These are phyloP conservation scores for Candida schatavii DNA, from an alignment of 805 yeast species.

Conservation along the genomic window DNA sequence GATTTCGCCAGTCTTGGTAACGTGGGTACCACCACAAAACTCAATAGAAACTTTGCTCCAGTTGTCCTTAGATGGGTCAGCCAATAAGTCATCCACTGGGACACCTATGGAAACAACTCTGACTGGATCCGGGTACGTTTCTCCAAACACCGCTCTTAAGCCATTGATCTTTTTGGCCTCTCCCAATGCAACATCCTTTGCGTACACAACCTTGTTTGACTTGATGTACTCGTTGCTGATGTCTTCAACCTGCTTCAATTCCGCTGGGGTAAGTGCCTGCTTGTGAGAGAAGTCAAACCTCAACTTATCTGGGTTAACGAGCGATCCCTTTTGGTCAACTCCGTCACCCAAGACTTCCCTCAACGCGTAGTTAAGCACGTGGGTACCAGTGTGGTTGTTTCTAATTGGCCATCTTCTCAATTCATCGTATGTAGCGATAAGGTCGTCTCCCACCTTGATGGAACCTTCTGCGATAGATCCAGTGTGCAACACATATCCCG, in stretches of 20 bases:
- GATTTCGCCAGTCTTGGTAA: slow-evolving; percentile 86
- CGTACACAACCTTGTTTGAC: slow-evolving; percentile 67
- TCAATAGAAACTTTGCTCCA: slow-evolving; percentile 85
- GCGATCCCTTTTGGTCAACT: slow-evolving; percentile 94
- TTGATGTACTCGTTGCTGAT: slow-evolving; percentile 71
- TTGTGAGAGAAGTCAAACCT: slow-evolving; percentile 96
- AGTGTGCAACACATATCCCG: slow-evolving; percentile 94
- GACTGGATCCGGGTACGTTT: slow-evolving; percentile 98
- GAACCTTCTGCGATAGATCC: slow-evolving; percentile 80
- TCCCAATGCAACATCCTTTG: slow-evolving; percentile 76
- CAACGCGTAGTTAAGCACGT: slow-evolving; percentile 84
- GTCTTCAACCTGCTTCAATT: slow-evolving; percentile 71
- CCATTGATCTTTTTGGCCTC: slow-evolving; percentile 75
- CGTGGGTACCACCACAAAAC: slow-evolving; percentile 99
- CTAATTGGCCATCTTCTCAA: slow-evolving; percentile 94
- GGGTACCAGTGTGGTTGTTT: slow-evolving; percentile 98
- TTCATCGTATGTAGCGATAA: slow-evolving; percentile 88
- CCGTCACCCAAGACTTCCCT: slow-evolving; percentile 83
- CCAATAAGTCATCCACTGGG: slow-evolving; percentile 77
- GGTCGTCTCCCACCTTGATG: slow-evolving; percentile 61
- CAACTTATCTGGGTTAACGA: slow-evolving; percentile 91
- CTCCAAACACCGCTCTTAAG: slow-evolving; percentile 97
- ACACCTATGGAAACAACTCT: slow-evolving; percentile 96
- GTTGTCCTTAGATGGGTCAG: slow-evolving; percentile 64
- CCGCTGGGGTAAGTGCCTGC: slow-evolving; percentile 70